Base-by-base conservation (phyloP, 1,284 basidiomycete genomes). In the Fomitopsis pinicola region DNA sequence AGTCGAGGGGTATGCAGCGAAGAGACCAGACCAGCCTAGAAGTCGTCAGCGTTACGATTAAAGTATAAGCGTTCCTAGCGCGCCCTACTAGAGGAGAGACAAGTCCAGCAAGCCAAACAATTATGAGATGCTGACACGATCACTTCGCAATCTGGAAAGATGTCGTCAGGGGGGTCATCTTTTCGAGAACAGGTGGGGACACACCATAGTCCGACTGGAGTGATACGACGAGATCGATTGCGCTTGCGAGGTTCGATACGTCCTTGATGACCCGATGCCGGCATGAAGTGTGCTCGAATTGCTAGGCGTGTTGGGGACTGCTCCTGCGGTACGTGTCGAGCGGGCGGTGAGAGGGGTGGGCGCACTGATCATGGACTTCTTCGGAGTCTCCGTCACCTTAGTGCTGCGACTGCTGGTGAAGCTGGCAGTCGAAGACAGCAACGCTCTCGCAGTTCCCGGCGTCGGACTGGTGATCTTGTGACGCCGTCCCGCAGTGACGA, bases 331-430 rank as follows among this genome's bases (percentile, higher is more conserved):
- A 30, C 90, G 82, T 8, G 85, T 77, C 17, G 82, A 80, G 55
- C 91, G 86, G 62, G 91, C 89, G 44, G 90, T 89, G 62, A 94
- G 78, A 4, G 91, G 91, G 2, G 91, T 92, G 5, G 91, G 91
- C 12, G 91, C 92, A 71, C 91, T 87, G 67, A 94, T 94, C 69
- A 90, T 82, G 9, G 89, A 89, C 76, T 93, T 93, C 79, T 92
- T 93, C 30, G 91, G 91, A 5, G 91, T 92, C 69, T 92, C 91
- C 10, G 77, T 76, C 22, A 85, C 71, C 64, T 76, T 82, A 59
- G 87, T 80, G 67, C 78, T 79, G 35, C 82, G 74, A 55, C 65
- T 70, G 35, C 69, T 68, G 22, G 61, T 58, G 42, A 72, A 69
- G 64, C 65, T 67, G 22, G 69, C 66, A 6, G 74, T 66, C 0